Base-by-base conservation (phyloP, 495 filamentous ascomycete genomes). In the Podospora pseudocomata region DNA sequence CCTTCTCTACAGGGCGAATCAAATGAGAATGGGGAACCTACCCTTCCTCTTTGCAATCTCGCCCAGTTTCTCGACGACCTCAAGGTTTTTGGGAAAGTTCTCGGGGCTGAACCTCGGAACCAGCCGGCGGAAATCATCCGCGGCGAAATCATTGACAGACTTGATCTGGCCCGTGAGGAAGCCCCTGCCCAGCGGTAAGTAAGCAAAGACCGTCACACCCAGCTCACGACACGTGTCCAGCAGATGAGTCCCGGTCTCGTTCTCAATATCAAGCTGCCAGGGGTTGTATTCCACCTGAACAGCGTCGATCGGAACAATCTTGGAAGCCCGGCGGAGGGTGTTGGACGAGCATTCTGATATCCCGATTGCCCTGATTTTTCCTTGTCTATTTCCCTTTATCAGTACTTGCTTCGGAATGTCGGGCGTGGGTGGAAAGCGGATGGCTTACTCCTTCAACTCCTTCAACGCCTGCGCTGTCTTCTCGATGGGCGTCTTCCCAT, bases 281-380 rank as follows among this genome's bases (percentile, higher is more conserved):
- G 94, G 75, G 16, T 86, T 90, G 70, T 95, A 80, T 78, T 97
- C 93, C 5, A 92, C 86, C 75, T 97, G 93, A 4, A 93, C 90
- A 0, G 86, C 88, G 1, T 83, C 83, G 71, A 97, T 90, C 62
- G 88, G 88, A 61, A 88, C 84, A 34, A 91, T 77, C 65, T 88
- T 87, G 55, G 80, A 83, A 64, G 93, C 93, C 67, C 86, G 82
- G 26, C 89, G 83, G 68, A 97, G 91, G 0, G 90, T 93, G 39
- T 87, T 82, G 4, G 90, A 90, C 58, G 84, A 82, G 55, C 89
- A 87, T 72, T 96, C 93, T 32, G 86, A 90, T 39, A 97, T 75
- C 13, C 86, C 84, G 76, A 97, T 90, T 19, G 90, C 90, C 6
- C 84, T 84, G 30, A 97, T 83, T 78, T 92, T 92, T 57, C 92